phyloP scores from a whole-genome alignment of 148 eudicot species.

The Chenopodium suecicum region DNA sequence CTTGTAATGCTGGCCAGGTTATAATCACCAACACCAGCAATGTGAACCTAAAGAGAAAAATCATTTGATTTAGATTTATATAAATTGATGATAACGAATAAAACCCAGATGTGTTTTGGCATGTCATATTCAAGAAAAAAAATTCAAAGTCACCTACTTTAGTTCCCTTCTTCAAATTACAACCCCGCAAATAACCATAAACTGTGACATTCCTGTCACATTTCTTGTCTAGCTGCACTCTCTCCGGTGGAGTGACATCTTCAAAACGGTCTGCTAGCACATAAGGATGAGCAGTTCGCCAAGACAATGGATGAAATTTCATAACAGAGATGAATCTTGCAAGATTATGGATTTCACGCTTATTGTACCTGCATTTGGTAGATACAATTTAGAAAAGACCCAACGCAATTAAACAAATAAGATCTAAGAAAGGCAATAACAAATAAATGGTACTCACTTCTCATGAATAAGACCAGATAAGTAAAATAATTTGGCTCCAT shows the following conservation, averaged over 20 bases:
- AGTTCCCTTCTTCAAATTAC: slow-evolving; percentile 90
- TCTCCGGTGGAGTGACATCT: slow-evolving; percentile 90
- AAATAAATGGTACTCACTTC: slow-evolving; percentile 56
- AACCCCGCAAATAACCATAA: slow-evolving; percentile 93
- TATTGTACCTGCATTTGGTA: slow-evolving; percentile 56
- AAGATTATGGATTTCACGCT: slow-evolving; percentile 89
- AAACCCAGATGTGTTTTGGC: background rate
- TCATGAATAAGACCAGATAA: slow-evolving; percentile 90
- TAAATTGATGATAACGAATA: background rate
- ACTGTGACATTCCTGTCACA: slow-evolving; percentile 86
- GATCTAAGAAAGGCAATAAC: background rate
- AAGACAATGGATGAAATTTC: slow-evolving; percentile 81
- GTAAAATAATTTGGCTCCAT: slow-evolving; percentile 88
- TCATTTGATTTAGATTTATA: background rate
- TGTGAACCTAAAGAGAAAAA: slow-evolving; percentile 58
- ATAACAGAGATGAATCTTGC: slow-evolving; percentile 93
- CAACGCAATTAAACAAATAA: background rate
- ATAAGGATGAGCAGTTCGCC: slow-evolving; percentile 85
- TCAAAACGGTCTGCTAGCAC: slow-evolving; percentile 92
- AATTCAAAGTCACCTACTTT: slow-evolving; percentile 47
- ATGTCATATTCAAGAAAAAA: background rate
- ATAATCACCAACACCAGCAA: slow-evolving; percentile 97
- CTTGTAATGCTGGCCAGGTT: slow-evolving; percentile 64
- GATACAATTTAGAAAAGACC: slow-evolving; percentile 4
- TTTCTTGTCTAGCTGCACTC: slow-evolving; percentile 54